phyloP scores from a whole-genome alignment of 2,329 filamentous ascomycete species.

The Anthostomella pinea region DNA sequence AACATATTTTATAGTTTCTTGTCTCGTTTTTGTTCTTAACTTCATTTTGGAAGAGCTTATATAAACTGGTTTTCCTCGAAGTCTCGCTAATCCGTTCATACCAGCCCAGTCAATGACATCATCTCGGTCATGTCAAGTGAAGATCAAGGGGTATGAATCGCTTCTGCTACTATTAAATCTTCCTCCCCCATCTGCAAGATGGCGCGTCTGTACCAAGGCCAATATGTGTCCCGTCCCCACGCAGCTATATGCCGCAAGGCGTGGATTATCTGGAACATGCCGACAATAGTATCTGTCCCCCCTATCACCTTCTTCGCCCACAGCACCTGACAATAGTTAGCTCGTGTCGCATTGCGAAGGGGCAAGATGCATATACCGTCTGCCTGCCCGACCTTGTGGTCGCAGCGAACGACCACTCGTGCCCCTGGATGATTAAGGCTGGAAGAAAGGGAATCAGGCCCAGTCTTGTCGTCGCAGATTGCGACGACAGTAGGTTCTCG shows the following conservation, averaged over 20 bases:
- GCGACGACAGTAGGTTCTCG: neutral
- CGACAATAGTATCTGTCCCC: conserved; percentile 4
- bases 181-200: too few relatives aligned
- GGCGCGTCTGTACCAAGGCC: conserved; percentile 9
- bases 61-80: too few relatives aligned
- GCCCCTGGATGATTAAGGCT: conserved; percentile 11
- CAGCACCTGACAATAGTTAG: conserved; percentile 3
- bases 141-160: too few relatives aligned
- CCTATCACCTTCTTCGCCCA: conserved; percentile 10
- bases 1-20: too few relatives aligned
- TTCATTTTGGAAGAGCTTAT: too few relatives aligned
- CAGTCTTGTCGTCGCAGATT: neutral
- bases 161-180: too few relatives aligned
- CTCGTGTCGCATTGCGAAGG: neutral
- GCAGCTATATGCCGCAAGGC: conserved; percentile 8
- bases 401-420: conserved; percentile 12
- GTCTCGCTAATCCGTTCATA: too few relatives aligned
- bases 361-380: conserved; percentile 9
- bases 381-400: conserved; percentile 5
- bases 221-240: conserved; percentile 8
- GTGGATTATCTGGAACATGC: conserved; percentile 9
- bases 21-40: too few relatives aligned
- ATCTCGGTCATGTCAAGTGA: too few relatives aligned
- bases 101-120: too few relatives aligned
- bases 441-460: conserved; percentile 9